Evolutionary conservation across 2,329 filamentous ascomycete species (phyloP).

Genomic region (Claviceps sp.): DNA sequence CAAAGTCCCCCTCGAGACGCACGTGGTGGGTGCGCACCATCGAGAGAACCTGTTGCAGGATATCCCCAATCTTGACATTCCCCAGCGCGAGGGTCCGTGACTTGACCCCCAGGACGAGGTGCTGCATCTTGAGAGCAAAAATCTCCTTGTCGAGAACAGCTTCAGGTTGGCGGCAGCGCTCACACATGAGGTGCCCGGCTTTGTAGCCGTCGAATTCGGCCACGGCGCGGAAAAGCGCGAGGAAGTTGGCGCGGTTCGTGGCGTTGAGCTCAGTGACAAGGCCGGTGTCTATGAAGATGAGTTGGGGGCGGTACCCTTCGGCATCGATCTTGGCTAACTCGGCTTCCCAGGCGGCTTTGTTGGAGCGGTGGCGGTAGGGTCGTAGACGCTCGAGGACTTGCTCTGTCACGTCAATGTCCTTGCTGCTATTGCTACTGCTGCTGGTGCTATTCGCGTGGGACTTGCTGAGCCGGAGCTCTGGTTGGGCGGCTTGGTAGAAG

Average conservation of each 20-base stretch:
- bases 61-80: slow-evolving; percentile 91
- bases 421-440: slow-evolving; percentile 36
- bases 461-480: slow-evolving; percentile 38
- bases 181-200: slow-evolving; percentile 89
- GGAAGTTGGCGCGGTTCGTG: slow-evolving; percentile 75
- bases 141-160: slow-evolving; percentile 80
- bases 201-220: slow-evolving; percentile 96
- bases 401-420: slow-evolving; percentile 75
- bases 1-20: slow-evolving; percentile 88
- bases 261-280: slow-evolving; percentile 87
- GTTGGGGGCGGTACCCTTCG: slow-evolving; percentile 83
- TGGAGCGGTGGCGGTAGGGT: slow-evolving; percentile 50
- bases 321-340: slow-evolving; percentile 65
- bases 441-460: slow-evolving; percentile 8
- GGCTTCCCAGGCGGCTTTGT: slow-evolving; percentile 56
- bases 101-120: slow-evolving; percentile 84
- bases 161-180: slow-evolving; percentile 83
- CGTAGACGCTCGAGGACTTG: slow-evolving; percentile 68
- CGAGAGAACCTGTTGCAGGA: slow-evolving; percentile 73
- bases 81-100: slow-evolving; percentile 80
- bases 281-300: slow-evolving; percentile 96
- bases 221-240: slow-evolving; percentile 89
- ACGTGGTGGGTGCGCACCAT: slow-evolving; percentile 94
- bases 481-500: slow-evolving; percentile 73
- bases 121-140: slow-evolving; percentile 93